Conservation (phyloP, 2,329 filamentous ascomycete species). For the Sporothrix protearum region DNA sequence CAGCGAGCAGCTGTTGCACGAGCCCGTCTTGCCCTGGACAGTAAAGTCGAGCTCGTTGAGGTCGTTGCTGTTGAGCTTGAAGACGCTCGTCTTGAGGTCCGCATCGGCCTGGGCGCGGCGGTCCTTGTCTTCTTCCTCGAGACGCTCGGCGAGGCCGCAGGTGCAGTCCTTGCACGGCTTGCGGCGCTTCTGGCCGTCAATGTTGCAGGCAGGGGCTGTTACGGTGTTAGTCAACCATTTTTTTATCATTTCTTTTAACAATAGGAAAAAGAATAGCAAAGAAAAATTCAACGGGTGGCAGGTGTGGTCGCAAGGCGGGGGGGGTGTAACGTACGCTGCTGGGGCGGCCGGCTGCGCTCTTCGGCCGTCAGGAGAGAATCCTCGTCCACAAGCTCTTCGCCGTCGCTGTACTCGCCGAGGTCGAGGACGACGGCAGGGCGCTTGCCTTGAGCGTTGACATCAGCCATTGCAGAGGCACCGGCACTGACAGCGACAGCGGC, state of each 20-base stretch:
- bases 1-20: constrained; percentile 81
- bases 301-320: neutral
- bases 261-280: no score
- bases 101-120: constrained; percentile 36
- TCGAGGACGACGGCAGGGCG: constrained; percentile 33
- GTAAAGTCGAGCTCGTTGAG: constrained; percentile 93
- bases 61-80: constrained; percentile 70
- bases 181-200: constrained; percentile 80
- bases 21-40: constrained; percentile 92
- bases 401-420: constrained; percentile 55
- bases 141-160: constrained; percentile 80
- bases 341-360: constrained; percentile 72
- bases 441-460: constrained; percentile 18
- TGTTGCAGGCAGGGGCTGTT: constrained; percentile 75
- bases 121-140: constrained; percentile 74
- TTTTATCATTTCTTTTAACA: no score
- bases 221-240: constrained; percentile 23
- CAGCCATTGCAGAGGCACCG: neutral
- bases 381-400: constrained; percentile 89
- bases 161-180: constrained; percentile 98
- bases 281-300: neutral
- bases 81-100: constrained; percentile 45
- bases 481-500: neutral
- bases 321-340: constrained; percentile 66
- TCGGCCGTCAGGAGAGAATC: constrained; percentile 81